phyloP scores from a whole-genome alignment of 2,329 filamentous ascomycete genomes.

The Hymenotorrendiella dingleyae region DNA sequence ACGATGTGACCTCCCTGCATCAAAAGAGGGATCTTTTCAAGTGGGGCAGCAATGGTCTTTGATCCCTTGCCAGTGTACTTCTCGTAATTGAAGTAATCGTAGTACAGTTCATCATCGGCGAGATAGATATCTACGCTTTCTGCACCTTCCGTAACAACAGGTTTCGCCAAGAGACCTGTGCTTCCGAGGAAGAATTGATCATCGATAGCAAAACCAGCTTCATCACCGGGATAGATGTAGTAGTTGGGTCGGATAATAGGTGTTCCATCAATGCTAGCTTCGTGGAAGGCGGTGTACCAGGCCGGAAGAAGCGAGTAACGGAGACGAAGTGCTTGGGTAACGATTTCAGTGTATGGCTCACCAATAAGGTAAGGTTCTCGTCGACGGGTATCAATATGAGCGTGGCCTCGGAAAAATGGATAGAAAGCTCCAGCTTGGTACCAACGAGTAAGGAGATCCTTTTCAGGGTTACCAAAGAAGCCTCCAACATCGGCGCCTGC shows the following conservation, averaged over 20 bases:
- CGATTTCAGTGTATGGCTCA: slow-evolving; percentile 79
- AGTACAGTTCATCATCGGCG: slow-evolving; percentile 84
- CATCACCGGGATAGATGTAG: slow-evolving; percentile 82
- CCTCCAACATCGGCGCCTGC: slow-evolving; percentile 93
- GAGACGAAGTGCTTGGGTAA: slow-evolving; percentile 80
- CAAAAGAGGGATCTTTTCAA: slow-evolving; percentile 82
- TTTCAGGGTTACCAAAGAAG: slow-evolving; percentile 95
- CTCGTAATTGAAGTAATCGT: slow-evolving; percentile 89
- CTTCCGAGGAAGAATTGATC: slow-evolving; percentile 89
- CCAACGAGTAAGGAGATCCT: slow-evolving; percentile 88
- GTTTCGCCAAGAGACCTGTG: slow-evolving; percentile 88
- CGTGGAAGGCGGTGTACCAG: slow-evolving; percentile 96
- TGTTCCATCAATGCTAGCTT: slow-evolving; percentile 74
- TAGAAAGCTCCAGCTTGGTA: slow-evolving; percentile 97
- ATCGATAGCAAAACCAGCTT: slow-evolving; percentile 81
- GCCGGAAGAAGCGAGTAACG: slow-evolving; percentile 84
- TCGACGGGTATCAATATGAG: slow-evolving; percentile 91
- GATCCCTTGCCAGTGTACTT: slow-evolving; percentile 65
- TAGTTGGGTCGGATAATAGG: slow-evolving; percentile 90
- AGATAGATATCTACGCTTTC: slow-evolving; percentile 75
- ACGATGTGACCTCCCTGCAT: slow-evolving; percentile 94
- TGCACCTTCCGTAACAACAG: slow-evolving; percentile 73
- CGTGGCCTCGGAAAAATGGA: slow-evolving; percentile 95
- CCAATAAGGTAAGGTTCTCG: slow-evolving; percentile 87
- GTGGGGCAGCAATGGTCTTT: slow-evolving; percentile 63